phyloP scores from a whole-genome alignment of 2,329 filamentous ascomycete species.

The Escovopsis sp. region DNA sequence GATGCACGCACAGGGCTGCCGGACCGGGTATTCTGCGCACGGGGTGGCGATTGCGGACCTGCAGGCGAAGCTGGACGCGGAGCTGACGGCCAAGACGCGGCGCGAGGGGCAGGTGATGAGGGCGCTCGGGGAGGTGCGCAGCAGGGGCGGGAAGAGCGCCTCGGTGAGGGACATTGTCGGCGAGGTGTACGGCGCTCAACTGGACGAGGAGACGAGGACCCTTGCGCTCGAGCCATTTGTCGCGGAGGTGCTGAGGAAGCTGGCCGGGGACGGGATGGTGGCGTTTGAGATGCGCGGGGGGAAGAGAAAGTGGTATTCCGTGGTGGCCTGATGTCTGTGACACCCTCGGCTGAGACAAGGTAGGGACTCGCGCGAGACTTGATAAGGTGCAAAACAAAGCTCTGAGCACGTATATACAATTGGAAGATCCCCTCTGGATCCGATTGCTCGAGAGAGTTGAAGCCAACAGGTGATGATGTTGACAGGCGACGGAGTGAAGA shows the following conservation, averaged over 20 bases:
- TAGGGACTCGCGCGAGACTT: too few relatives aligned
- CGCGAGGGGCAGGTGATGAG: slow-evolving; percentile 25
- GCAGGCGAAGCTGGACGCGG: slow-evolving; percentile 9
- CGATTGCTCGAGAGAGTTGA: too few relatives aligned
- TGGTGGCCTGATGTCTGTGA: slow-evolving; percentile 22
- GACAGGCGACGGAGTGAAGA: too few relatives aligned
- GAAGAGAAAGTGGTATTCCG: slow-evolving; percentile 34
- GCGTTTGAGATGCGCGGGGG: slow-evolving; percentile 23
- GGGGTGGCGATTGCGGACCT: slow-evolving; percentile 43
- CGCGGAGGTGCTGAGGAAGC: slow-evolving; percentile 26
- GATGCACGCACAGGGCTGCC: slow-evolving; percentile 41
- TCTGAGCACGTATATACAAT: too few relatives aligned
- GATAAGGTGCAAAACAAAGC: too few relatives aligned
- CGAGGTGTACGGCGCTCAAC: slow-evolving; percentile 23
- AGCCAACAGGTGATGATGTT: too few relatives aligned
- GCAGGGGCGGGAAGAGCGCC: slow-evolving; percentile 16
- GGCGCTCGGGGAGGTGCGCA: slow-evolving; percentile 15
- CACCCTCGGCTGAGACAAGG: too few relatives aligned
- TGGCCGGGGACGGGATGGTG: slow-evolving; percentile 28
- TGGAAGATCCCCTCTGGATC: too few relatives aligned
- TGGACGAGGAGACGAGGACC: slow-evolving; percentile 20
- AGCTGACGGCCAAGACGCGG: slow-evolving; percentile 22
- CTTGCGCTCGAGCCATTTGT: slow-evolving; percentile 28
- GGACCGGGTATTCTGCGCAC: slow-evolving; percentile 44
- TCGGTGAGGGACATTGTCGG: slow-evolving; percentile 28